A percentile compares a stretch with the other conserved stretches of the same genome.
These are phyloP conservation scores for Heliosperma pusillum DNA, from an alignment of 148 eudicot species.

Conservation along the genomic window DNA sequence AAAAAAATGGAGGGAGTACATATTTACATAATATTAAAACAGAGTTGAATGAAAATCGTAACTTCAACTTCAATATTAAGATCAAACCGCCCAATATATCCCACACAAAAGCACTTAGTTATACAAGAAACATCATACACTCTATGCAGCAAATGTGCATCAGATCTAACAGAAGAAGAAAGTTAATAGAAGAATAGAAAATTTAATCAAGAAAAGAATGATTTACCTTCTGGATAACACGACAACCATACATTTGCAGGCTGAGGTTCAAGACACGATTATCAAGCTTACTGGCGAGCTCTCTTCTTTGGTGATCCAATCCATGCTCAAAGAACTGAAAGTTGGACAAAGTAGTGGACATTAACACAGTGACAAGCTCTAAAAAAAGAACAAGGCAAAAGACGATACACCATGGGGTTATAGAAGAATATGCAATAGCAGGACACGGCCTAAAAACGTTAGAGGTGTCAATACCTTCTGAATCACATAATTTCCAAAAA, in stretches of 20 bases:
- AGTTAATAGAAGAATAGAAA: too few species aligned
- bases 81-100: too few species aligned
- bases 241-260: constrained; percentile 99
- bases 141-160: too few species aligned
- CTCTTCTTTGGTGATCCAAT: constrained; percentile 74
- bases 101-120: too few species aligned
- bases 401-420: not conserved
- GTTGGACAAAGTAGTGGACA: constrained; percentile 5
- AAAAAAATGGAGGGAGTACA: too few species aligned
- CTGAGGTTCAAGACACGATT: constrained; percentile 85
- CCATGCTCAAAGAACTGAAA: constrained; percentile 98
- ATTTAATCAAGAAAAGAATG: not conserved
- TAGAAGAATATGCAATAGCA: not conserved
- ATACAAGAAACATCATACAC: too few species aligned
- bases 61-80: too few species aligned
- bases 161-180: too few species aligned
- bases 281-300: constrained; percentile 76
- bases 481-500: constrained; percentile 93
- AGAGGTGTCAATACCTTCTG: constrained; percentile 61
- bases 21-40: too few species aligned
- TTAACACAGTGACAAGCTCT: constrained; percentile 2
- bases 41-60: too few species aligned
- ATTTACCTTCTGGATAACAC: constrained; percentile 95
- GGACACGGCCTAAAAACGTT: too few species aligned
- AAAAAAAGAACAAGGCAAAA: too few species aligned